Conservation (phyloP, 768 basidiomycete species). For the Russula emetica region DNA sequence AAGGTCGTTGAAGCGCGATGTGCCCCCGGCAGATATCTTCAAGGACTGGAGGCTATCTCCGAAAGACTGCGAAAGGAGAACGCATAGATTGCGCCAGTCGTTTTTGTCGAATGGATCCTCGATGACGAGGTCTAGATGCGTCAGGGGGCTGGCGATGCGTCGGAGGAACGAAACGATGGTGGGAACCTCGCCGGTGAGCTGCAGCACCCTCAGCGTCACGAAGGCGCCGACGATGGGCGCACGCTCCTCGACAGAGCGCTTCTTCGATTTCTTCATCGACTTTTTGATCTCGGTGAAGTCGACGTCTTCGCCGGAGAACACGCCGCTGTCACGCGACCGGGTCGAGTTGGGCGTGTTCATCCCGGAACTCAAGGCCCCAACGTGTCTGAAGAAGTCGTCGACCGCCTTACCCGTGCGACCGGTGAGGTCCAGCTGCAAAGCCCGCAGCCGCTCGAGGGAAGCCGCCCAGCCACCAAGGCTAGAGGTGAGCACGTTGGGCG, state of each 20-base stretch:
- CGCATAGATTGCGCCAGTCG: conserved; percentile 72
- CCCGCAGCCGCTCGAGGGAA: conserved; percentile 55
- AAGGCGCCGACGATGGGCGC: conserved; percentile 54
- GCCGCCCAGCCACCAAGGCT: conserved; percentile 72
- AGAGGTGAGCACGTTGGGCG: conserved; percentile 70
- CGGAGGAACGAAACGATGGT: conserved; percentile 70
- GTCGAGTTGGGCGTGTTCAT: conserved; percentile 64
- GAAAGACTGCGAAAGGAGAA: conserved; percentile 59
- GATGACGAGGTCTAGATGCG: conserved; percentile 68
- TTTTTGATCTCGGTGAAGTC: conserved; percentile 75
- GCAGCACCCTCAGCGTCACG: conserved; percentile 52
- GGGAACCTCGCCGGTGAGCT: conserved; percentile 64
- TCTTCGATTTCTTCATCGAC: conserved; percentile 52
- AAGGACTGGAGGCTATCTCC: conserved; percentile 54
- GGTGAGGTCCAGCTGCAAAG: conserved; percentile 66
- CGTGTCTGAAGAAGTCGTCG: conserved; percentile 77
- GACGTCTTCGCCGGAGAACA: conserved; percentile 72
- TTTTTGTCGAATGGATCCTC: conserved; percentile 72
- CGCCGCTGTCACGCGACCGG: conserved; percentile 66
- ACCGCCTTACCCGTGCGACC: conserved; percentile 63
- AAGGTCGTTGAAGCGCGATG: conserved; percentile 77
- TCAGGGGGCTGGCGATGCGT: conserved; percentile 60
- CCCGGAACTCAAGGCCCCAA: conserved; percentile 56
- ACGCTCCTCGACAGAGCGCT: conserved; percentile 42
- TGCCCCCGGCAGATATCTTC: conserved; percentile 59